Evolutionary conservation across 176 grass and related monocot genomes (phyloP).

Genomic region (Panicum miliaceum): DNA sequence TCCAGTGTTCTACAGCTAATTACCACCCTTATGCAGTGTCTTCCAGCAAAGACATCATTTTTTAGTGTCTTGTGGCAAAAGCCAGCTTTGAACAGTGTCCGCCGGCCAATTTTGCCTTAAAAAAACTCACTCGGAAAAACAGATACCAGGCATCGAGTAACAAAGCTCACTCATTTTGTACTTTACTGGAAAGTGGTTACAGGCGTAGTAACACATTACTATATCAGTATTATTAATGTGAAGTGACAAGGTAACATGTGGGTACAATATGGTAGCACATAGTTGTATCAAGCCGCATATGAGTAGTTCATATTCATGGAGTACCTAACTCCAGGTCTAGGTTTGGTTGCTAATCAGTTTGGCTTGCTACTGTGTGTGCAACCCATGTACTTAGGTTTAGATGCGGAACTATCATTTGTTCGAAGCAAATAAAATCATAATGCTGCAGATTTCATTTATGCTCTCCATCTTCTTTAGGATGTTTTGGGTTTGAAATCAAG

Average conservation of each 20-base stretch:
- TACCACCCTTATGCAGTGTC: too few species aligned
- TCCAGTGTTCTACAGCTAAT: too few species aligned
- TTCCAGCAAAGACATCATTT: too few species aligned
- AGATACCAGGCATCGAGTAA: neutral
- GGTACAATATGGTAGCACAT: neutral
- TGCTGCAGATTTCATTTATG: neutral
- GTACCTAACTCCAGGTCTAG: neutral
- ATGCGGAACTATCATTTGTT: neutral
- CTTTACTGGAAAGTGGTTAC: neutral
- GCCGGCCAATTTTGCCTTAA: neutral
- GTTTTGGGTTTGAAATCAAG: neutral
- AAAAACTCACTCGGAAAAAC: neutral
- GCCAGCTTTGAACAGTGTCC: too few species aligned
- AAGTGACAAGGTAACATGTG: neutral
- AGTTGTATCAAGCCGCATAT: neutral
- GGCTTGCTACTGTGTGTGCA: neutral
- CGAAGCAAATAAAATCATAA: neutral
- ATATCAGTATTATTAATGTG: constrained; percentile 1
- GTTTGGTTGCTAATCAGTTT: constrained; percentile 9
- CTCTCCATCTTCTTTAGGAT: neutral
- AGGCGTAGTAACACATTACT: neutral
- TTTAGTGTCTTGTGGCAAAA: too few species aligned
- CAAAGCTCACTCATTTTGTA: constrained; percentile 3
- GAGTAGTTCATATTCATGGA: neutral
- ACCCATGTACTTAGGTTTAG: neutral